Evolutionary conservation across 352 stramenopile species (phyloP), one percentile per base, ranked within the genome.

Genomic region (Phytophthora litchii): DNA sequence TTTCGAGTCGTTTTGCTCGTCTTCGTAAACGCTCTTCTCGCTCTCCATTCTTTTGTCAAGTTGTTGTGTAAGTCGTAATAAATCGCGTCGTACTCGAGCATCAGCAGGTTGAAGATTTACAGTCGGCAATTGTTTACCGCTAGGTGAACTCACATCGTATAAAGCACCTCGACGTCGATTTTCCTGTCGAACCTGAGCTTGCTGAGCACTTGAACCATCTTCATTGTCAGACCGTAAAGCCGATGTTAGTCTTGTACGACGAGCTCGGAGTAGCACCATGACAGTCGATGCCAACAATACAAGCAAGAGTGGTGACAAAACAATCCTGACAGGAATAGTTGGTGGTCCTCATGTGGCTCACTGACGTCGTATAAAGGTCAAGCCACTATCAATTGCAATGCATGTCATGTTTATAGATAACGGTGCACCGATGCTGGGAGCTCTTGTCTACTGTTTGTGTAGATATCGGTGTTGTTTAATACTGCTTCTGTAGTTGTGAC

Each of bases 1-100:
- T 52, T 87, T 89, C 27, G 65, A 67, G 36, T 78, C 67, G 23
- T 80, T 69, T n/a, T 85, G 51, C 29, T 83, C 77, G n/a, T 74
- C 56, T 40, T 84, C 79, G n/a, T 74, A 71, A 2, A 16, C 55
- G 14, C 50, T 38, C 11, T 61, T 47, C 0, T 59, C 54, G 17
- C 29, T 43, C 12, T 68, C 44, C 16, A 48, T 16, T 55, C 54
- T 13, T 21, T 54, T 50, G 5, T 69, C 60, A 45, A 58, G 37
- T 16, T 54, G 66, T 23, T 67, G 53, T 10, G 63, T 53, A 4
- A 86, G 52, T 12, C 76, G 48, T 25, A 72, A 54, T 29, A 89
- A 49, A 46, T 89, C 80, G 7, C 56, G 71, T 10, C 80, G 72
- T 13, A 68, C 60, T 38, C 80, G 75, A 11, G 62, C 75, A 48